Evolutionary conservation across 805 yeast species (phyloP), one percentile per base, ranked within the genome.

Genomic region (Candida ponderosae): DNA sequence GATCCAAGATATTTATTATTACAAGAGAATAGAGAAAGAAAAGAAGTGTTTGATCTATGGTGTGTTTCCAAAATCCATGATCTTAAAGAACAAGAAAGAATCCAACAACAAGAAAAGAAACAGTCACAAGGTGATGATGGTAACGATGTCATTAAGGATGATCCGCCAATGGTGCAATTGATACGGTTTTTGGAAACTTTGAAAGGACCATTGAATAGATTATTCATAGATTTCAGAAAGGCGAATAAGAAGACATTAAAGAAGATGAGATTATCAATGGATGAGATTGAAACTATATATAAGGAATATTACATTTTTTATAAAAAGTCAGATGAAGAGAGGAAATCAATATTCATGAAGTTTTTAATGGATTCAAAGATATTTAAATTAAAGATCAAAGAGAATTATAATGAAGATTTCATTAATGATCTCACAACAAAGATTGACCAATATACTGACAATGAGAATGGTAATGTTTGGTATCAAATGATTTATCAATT

Each of bases 1-100:
- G 76, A 75, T 41, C 64, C 68, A 5, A 43, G 63, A 11, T 75
- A 62, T 46, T 51, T 57, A 18, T 37, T 41, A 2, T 40, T 72
- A 16, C 56, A 57, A 7, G 48, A 59, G 19, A 60, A 65, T 30
- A 42, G 50, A 16, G 47, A 48, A 8, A 54, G 79, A 27, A 59
- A 56, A 35, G 57, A 50, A 1, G 45, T 65, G 2, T 77, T 68
- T 47, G 68, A 70, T 31, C 48, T 56, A 20, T 76, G 83, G 82
- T 53, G 66, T 39, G 50, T 59, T 4, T 36, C 39, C 19, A 42
- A 35, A 31, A 26, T 34, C 14, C 40, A 50, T 26, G 40, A 32
- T 18, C 31, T 31, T 18, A 20, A 38, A 26, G 31, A 24, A 20
- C 9, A 24, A 17, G 15, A 2, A 24, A 14, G 32, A 23, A 29